These are phyloP conservation scores for Leucoagaricus sp. DNA, from an alignment of 1,284 basidiomycete genomes.

Conservation along the genomic window DNA sequence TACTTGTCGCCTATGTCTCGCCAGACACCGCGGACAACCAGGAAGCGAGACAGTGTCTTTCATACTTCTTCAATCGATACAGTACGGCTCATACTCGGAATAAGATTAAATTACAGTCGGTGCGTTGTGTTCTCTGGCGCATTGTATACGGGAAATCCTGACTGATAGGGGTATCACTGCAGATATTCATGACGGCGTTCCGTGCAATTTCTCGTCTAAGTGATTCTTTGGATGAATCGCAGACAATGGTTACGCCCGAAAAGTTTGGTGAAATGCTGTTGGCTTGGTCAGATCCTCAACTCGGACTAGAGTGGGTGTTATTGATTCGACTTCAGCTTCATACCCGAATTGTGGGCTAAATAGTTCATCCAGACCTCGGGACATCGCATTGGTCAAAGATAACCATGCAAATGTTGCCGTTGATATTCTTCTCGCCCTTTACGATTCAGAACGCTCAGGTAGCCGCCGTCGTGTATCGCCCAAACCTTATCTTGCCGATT, in stretches of 20 bases:
- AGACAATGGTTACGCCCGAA: slow-evolving; percentile 78
- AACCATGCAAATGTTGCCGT: slow-evolving; percentile 82
- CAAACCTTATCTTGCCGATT: neutral
- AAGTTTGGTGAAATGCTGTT: slow-evolving; percentile 86
- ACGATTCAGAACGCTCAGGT: slow-evolving; percentile 48
- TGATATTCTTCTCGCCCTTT: slow-evolving; percentile 70
- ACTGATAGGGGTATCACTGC: slow-evolving; percentile 1
- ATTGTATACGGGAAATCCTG: neutral
- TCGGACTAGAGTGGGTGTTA: slow-evolving; percentile 43
- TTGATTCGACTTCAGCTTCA: neutral
- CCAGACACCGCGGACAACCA: slow-evolving; percentile 87
- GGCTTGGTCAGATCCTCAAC: slow-evolving; percentile 93
- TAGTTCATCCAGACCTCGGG: slow-evolving; percentile 32
- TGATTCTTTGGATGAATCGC: slow-evolving; percentile 73
- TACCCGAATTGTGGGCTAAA: slow-evolving; percentile 2
- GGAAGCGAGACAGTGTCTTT: slow-evolving; percentile 88
- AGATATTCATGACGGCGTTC: slow-evolving; percentile 83
- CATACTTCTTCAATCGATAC: slow-evolving; percentile 96
- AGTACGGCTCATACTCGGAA: slow-evolving; percentile 85
- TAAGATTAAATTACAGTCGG: slow-evolving; percentile 79
- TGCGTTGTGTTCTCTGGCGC: slow-evolving; percentile 33
- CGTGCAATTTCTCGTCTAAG: slow-evolving; percentile 70
- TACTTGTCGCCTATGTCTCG: slow-evolving; percentile 86
- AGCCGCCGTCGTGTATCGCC: slow-evolving; percentile 8
- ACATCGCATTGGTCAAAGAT: slow-evolving; percentile 42